Conservation (phyloP, 2,329 filamentous ascomycete species). For the Aspergillus sp. region DNA sequence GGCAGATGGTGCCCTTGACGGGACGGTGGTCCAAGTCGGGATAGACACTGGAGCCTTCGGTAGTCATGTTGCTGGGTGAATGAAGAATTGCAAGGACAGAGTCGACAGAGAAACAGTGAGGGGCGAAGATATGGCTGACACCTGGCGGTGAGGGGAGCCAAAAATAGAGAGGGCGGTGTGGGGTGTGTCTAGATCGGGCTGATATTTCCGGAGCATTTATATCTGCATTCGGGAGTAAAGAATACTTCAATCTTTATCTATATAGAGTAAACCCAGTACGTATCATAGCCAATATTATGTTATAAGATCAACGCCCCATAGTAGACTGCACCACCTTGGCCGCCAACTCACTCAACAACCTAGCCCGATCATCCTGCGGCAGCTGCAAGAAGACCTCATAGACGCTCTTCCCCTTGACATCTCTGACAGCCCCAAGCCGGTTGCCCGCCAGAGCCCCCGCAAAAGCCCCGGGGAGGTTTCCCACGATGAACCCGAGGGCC, state of each 20-base stretch:
- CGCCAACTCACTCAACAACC: slow-evolving; percentile 73
- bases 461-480: slow-evolving; percentile 78
- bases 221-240: too few species aligned
- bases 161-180: too few species aligned
- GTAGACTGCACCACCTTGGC: slow-evolving; percentile 61
- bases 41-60: slow-evolving; percentile 37
- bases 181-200: too few species aligned
- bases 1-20: slow-evolving; percentile 82
- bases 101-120: slow-evolving; percentile 3
- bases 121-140: slow-evolving; percentile 4
- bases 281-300: too few species aligned
- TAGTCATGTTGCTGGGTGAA: slow-evolving; percentile 15
- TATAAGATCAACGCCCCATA: too few species aligned
- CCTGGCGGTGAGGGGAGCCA: too few species aligned
- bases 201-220: too few species aligned
- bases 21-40: slow-evolving; percentile 74
- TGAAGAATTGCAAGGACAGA: slow-evolving; percentile 3
- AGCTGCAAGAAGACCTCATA: slow-evolving; percentile 84
- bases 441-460: slow-evolving; percentile 91
- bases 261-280: too few species aligned
- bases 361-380: slow-evolving; percentile 70
- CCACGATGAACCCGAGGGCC: slow-evolving; percentile 88
- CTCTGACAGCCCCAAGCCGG: slow-evolving; percentile 76
- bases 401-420: slow-evolving; percentile 89
- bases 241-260: too few species aligned